These are phyloP conservation scores for Xylaria intraflava DNA, from an alignment of 495 filamentous ascomycete species.

Conservation along the genomic window DNA sequence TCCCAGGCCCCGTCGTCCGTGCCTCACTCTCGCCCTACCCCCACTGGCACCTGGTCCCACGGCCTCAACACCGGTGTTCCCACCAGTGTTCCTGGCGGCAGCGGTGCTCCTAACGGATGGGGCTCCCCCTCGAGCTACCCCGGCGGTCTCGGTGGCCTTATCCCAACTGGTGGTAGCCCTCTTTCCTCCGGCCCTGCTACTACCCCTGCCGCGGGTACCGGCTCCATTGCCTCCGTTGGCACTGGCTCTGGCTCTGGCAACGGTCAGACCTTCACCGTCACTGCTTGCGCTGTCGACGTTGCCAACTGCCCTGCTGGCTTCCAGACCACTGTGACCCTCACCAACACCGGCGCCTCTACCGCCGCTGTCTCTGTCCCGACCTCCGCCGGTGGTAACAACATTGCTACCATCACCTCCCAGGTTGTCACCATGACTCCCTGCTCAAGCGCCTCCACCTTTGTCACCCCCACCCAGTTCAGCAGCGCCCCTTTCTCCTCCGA, in stretches of 20 bases:
- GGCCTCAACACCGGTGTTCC: not conserved
- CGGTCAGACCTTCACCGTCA: slow-evolving; percentile 26
- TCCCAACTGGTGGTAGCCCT: not conserved
- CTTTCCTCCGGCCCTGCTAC: slow-evolving; percentile 5
- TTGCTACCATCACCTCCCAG: slow-evolving; percentile 23
- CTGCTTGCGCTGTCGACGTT: slow-evolving; percentile 25
- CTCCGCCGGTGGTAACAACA: slow-evolving; percentile 13
- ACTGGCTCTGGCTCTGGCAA: slow-evolving; percentile 13
- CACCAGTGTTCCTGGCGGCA: not conserved
- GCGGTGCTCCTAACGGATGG: not conserved
- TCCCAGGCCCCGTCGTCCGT: slow-evolving; percentile 3
- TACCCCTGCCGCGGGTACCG: slow-evolving; percentile 6
- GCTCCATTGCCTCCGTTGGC: not conserved
- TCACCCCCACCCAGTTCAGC: slow-evolving; percentile 21
- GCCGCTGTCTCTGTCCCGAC: slow-evolving; percentile 20
- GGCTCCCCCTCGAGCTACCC: not conserved
- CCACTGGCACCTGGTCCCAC: not conserved
- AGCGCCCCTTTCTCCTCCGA: slow-evolving; percentile 24
- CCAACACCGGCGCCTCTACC: slow-evolving; percentile 17
- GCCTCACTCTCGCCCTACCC: slow-evolving; percentile 13
- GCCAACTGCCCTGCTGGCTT: slow-evolving; percentile 31
- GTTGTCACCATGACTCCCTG: slow-evolving; percentile 26
- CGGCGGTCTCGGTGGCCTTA: not conserved
- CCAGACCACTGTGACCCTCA: slow-evolving; percentile 24
- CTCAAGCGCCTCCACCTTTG: slow-evolving; percentile 22